Base-by-base conservation (phyloP, 352 stramenopile species). In the Blastocystis sp. region DNA sequence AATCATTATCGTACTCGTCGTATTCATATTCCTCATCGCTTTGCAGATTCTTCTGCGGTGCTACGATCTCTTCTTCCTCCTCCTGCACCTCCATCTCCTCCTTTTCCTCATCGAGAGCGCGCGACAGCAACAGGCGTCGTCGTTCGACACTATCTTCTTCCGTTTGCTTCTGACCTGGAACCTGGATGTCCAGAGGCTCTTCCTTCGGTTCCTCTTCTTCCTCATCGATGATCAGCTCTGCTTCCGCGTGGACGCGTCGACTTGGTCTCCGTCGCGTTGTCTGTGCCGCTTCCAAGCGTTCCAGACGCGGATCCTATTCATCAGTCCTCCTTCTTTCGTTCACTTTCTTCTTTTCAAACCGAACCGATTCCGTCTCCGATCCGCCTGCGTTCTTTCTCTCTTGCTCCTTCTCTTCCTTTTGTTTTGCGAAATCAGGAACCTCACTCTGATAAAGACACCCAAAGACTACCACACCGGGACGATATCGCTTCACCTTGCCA, bases 331-430 rank as follows among this genome's bases (percentile, higher is more conserved):
- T 2, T 14, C 4, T 27, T 11, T n/a, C 42, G 9, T 29, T 81
- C 24, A 64, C 69, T 81, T 46, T 81, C 44, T 81, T 81, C 46
- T 81, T 81, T 51, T 81, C n/a, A 64, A 81, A 42, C 42, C 21
- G 1, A 44, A 81, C 38, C 6, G 9, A 1, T 27, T 40, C 24
- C n/a, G 29, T 73, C 36, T 14, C 38, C 61, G 16, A 36, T 24
- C 49, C 27, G 61, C 3, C 8, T 73, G 9, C 53, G 21, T 29
- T 65, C 32, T 21, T 81, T 42, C 42, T 64, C 0, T 64, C 42
- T 24, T 38, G 16, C 69, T 81, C 49, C 53, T 65, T 32, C 42
- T 81, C 69, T 14, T 81, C 46, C 69, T 64, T 81, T 32, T 61
- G 36, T n/a, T 57, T 54, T 49, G 56, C 69, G 29, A 38, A 64